Conservation (phyloP, 208 protist species). For the Novymonas esmeraldas region DNA sequence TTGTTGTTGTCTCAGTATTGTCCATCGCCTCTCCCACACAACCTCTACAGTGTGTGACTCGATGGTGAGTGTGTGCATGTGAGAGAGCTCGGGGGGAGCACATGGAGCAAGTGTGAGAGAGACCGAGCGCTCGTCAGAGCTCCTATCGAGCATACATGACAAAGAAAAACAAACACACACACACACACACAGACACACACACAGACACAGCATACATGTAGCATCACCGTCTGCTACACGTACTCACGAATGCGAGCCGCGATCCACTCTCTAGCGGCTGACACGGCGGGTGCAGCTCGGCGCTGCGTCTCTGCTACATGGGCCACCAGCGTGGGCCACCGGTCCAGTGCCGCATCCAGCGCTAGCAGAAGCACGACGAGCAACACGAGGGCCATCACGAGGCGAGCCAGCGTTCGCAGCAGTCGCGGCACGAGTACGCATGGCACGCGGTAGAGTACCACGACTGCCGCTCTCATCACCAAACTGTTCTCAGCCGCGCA, state of each 20-base stretch:
- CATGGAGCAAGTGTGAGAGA: too few species aligned
- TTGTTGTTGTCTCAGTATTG: too few species aligned
- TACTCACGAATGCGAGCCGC: too few species aligned
- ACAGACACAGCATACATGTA: too few species aligned
- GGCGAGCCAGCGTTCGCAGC: not conserved
- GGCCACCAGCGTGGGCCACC: conserved; percentile 1
- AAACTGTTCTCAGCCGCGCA: not conserved
- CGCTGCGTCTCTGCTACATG: not conserved
- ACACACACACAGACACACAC: not conserved
- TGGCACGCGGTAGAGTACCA: not conserved
- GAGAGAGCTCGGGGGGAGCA: too few species aligned
- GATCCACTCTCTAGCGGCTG: too few species aligned
- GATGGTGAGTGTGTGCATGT: too few species aligned
- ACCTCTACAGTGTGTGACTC: too few species aligned
- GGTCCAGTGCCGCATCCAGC: conserved; percentile 5
- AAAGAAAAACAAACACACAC: not conserved
- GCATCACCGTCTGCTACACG: too few species aligned
- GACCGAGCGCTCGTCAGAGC: too few species aligned
- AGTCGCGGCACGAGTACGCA: not conserved
- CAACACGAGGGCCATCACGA: not conserved
- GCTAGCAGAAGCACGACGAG: conserved; percentile 3
- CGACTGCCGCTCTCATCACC: not conserved
- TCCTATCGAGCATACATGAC: not conserved
- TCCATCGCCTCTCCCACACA: too few species aligned
- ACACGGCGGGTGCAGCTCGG: not conserved